Evolutionary conservation across 805 yeast species (phyloP), one percentile per base, ranked within the genome.

Genomic region (Lipomyces sp.): DNA sequence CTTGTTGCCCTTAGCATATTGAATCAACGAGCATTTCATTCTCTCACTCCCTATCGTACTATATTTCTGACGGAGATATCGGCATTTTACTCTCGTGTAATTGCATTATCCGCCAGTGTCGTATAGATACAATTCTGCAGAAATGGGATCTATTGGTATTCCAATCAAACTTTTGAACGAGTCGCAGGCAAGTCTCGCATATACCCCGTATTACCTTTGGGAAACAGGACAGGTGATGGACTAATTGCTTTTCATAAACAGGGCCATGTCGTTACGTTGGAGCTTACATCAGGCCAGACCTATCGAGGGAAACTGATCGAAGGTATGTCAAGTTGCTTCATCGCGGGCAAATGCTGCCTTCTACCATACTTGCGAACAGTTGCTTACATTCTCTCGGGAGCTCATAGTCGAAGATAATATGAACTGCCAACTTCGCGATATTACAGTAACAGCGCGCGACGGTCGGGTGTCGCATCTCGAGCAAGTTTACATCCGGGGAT

Each of bases 401-500:
- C 21, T 7, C 35, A 7, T 43, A 53, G 70, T 75, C 41, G 96
- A 91, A 69, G 98, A 91, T 63, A 90, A 84, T 67, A 93, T 91
- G 98, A 91, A 91, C 65, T 80, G 91, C 23, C 95, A 90, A 54
- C 68, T 91, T 43, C 73, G 79, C 57, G 95, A 91, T 64, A 95
- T 85, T 36, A 79, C 84, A 1, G 81, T 85, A 42, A 90, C 96
- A 0, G 79, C 81, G 24, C 71, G 82, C 39, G 84, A 87, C 46
- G 96, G 96, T 3, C 74, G 75, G 41, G 84, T 85, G 2, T 74
- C 84, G 1, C 84, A 83, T 59, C 76, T 87, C 75, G 88, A 85
- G 57, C 87, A 84, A 61, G 95, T 89, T 2, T 90, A 87, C 66
- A 81, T 91, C 2, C 79, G 98, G 61, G 98, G 98, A 1, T 87